phyloP scores from a whole-genome alignment of 805 yeast species.

The Ogataea ganodermae region DNA sequence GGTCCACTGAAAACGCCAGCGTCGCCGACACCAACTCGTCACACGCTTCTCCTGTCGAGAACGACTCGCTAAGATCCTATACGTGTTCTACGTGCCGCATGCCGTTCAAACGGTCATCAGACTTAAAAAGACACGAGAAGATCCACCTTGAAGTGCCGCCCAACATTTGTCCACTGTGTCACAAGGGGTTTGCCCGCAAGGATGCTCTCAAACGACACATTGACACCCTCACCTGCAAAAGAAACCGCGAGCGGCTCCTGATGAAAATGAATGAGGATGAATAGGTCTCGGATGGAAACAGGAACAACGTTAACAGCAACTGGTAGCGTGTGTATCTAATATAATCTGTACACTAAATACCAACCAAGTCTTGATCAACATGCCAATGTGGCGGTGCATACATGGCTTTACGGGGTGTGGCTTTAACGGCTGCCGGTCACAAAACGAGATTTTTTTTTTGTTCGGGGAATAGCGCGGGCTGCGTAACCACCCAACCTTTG shows the following conservation, averaged over 20 bases:
- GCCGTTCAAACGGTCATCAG: slow-evolving; percentile 67
- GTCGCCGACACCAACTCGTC: not conserved
- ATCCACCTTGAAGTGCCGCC: slow-evolving; percentile 74
- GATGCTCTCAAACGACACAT: slow-evolving; percentile 79
- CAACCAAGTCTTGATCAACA: too few relatives aligned
- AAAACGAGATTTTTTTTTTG: not conserved
- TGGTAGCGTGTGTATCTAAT: not conserved
- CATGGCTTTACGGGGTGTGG: not conserved
- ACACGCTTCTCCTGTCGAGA: not conserved
- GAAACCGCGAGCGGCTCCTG: slow-evolving; percentile 61
- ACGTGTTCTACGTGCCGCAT: slow-evolving; percentile 62
- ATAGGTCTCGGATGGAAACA: not conserved
- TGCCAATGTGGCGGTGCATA: too few relatives aligned
- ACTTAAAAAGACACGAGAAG: slow-evolving; percentile 72
- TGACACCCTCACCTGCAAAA: slow-evolving; percentile 71
- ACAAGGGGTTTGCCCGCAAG: slow-evolving; percentile 81
- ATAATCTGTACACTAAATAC: slow-evolving; percentile 3
- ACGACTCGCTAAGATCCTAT: slow-evolving; percentile 20
- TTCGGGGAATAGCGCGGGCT: slow-evolving; percentile 9
- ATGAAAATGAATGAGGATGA: slow-evolving; percentile 18
- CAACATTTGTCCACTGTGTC: slow-evolving; percentile 72
- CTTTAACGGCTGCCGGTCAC: not conserved
- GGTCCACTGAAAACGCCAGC: not conserved
- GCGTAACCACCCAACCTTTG: slow-evolving; percentile 6
- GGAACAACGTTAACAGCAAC: not conserved